Evolutionary conservation across 148 eudicot species (phyloP), one percentile per base, ranked within the genome.

Genomic region (Rhododendron henanense): DNA sequence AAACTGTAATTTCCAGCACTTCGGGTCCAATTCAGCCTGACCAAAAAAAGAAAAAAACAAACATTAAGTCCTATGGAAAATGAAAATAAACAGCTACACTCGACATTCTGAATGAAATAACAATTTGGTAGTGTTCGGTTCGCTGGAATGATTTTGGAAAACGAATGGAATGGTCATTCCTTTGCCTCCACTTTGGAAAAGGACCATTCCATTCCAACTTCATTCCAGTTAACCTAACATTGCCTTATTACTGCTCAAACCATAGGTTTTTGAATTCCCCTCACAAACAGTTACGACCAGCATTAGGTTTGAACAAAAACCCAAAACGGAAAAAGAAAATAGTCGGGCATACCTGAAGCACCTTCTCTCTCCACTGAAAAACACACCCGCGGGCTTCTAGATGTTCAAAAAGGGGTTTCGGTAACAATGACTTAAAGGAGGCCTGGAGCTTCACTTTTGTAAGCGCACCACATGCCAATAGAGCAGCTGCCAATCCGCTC

Each of bases 1-100:
- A 85, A 92, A 81, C 80, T 90, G 95, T 57, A 90, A 84, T 87
- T 96, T 95, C 98, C 98, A 96, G 78, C 93, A 91, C 84, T 88
- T 94, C 51, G 98, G 93, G 85, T 95, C 99, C 79, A 95, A 84
- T 82, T 96, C 98, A 84, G 95, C 95, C 98, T 96, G 93, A 85
- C 53, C 80, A 71, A 89, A 69, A 28, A 75, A 39, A 2, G 15
- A 3, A 2, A 23, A 51, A 53, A 50, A 3, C 2, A 2, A 50
- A 3, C 13, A 2, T 4, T 67, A 0, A 59, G 31, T 11, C 16
- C 13, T 1, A 55, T 33, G 5, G 18, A 19, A 18, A 28, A 80
- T 25, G 4, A 23, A 79, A 79, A 25, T 11, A 25, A 31, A 31
- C 13, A 81, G 63, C 6, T n/a, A 23, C 71, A 65, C 10, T 65